A percentile compares a stretch with the other conserved stretches of the same genome.
Conservation (phyloP, 1,284 basidiomycete species). For the Fomitopsis betulina region DNA sequence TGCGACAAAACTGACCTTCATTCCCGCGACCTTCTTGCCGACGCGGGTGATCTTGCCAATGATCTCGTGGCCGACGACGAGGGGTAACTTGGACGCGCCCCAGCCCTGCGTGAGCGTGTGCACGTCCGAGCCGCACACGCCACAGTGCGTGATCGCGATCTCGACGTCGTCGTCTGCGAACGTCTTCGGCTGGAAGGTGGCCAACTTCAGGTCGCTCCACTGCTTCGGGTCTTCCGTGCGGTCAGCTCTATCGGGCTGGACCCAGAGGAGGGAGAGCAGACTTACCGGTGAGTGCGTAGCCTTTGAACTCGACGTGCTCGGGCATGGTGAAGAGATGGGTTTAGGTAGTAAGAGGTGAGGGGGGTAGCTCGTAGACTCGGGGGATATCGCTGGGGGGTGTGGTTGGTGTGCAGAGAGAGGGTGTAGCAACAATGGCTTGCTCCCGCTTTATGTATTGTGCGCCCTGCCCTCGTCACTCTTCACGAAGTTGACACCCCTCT, state of each 20-base stretch:
- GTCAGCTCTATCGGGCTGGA: neutral
- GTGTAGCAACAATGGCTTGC: neutral
- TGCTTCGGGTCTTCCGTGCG: slow-evolving; percentile 15
- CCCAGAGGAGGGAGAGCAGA: neutral
- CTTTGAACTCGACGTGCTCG: slow-evolving; percentile 13
- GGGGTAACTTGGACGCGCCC: slow-evolving; percentile 36
- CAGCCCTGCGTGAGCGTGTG: slow-evolving; percentile 48
- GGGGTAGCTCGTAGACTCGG: neutral
- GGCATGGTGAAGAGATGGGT: slow-evolving; percentile 5
- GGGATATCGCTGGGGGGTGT: neutral
- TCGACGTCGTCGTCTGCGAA: slow-evolving; percentile 32
- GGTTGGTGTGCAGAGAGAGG: neutral
- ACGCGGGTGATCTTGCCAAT: slow-evolving; percentile 50
- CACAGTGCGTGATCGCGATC: slow-evolving; percentile 35
- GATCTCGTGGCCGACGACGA: slow-evolving; percentile 57
- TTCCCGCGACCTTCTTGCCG: slow-evolving; percentile 47
- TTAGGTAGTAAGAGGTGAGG: too few species aligned
- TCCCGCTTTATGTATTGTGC: neutral
- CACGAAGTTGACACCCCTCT: neutral
- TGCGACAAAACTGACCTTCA: slow-evolving; percentile 31
- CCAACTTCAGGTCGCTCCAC: slow-evolving; percentile 40
- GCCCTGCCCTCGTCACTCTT: neutral
- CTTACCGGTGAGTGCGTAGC: slow-evolving; percentile 17
- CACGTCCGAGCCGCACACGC: slow-evolving; percentile 47
- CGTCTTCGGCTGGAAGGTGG: slow-evolving; percentile 30